Conservation (phyloP, 257 asterid genomes). For the Jacaranda copaia region DNA sequence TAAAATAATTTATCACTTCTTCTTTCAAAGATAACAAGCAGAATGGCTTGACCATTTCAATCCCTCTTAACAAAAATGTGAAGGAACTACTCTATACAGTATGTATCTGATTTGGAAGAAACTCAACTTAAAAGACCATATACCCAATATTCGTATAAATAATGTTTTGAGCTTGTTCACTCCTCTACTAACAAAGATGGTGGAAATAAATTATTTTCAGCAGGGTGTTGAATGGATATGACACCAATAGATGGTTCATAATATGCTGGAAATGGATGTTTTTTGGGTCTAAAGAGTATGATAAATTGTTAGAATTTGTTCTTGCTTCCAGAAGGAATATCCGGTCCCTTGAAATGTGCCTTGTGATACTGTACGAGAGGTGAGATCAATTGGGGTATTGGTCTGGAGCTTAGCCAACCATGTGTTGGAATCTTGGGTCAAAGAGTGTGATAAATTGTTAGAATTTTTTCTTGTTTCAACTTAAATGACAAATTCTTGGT, state of each 20-base stretch:
- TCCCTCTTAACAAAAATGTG: not conserved
- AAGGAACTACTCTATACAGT: not conserved
- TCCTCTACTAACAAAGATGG: not conserved
- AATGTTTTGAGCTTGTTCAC: not conserved
- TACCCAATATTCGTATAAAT: not conserved
- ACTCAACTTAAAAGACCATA: not conserved
- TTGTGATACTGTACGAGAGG: not conserved
- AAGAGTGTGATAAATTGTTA: not conserved
- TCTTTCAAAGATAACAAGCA: not conserved
- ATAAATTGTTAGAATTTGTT: not conserved
- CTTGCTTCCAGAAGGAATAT: not conserved
- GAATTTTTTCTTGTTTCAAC: not conserved
- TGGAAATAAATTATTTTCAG: not conserved
- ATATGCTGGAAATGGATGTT: not conserved
- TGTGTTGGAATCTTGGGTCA: not conserved
- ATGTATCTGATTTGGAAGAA: not conserved
- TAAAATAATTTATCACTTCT: too few relatives aligned
- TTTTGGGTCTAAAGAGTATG: not conserved
- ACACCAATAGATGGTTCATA: not conserved
- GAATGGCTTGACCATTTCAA: not conserved
- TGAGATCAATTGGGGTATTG: not conserved
- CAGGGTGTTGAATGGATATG: too few relatives aligned
- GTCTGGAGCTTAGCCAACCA: not conserved
- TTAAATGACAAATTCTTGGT: not conserved
- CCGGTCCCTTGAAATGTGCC: not conserved